Conservation (phyloP, 2,329 filamentous ascomycete genomes). For the Xylaria sp. region DNA sequence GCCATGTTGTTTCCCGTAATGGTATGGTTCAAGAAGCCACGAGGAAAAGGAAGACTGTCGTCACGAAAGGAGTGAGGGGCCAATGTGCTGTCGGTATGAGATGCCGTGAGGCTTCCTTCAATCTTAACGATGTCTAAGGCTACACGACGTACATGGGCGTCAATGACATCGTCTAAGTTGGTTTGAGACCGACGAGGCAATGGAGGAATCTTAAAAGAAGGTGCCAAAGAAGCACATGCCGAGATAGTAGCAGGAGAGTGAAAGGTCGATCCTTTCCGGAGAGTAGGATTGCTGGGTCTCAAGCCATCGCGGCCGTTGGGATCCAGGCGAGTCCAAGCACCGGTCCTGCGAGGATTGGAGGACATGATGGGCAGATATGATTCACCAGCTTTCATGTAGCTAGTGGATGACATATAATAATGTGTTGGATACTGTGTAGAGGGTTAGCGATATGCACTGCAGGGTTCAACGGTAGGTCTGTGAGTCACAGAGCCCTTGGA, state of each 20-base stretch:
- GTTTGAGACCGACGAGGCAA: slow-evolving; percentile 64
- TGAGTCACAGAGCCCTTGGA: slow-evolving; percentile 32
- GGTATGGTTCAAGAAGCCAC: slow-evolving; percentile 53
- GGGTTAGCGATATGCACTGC: slow-evolving; percentile 30
- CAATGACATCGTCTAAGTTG: slow-evolving; percentile 65
- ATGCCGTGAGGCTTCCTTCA: slow-evolving; percentile 54
- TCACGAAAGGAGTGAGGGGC: slow-evolving; percentile 45
- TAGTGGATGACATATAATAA: slow-evolving; percentile 15
- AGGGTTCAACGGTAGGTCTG: slow-evolving; percentile 24
- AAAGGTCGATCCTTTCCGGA: slow-evolving; percentile 68
- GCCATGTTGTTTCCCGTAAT: slow-evolving; percentile 47
- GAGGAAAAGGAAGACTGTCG: slow-evolving; percentile 55
- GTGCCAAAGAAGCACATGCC: slow-evolving; percentile 32
- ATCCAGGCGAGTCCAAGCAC: slow-evolving; percentile 38
- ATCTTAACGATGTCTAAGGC: slow-evolving; percentile 61
- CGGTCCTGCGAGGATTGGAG: slow-evolving; percentile 43
- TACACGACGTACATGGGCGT: slow-evolving; percentile 63
- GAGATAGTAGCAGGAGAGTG: slow-evolving; percentile 46
- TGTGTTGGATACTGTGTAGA: slow-evolving; percentile 26
- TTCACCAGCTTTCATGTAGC: slow-evolving; percentile 24
- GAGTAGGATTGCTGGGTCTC: slow-evolving; percentile 49
- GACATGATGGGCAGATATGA: slow-evolving; percentile 39
- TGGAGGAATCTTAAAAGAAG: slow-evolving; percentile 44
- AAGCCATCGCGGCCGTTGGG: slow-evolving; percentile 39
- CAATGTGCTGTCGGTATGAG: slow-evolving; percentile 36